Base-by-base conservation (phyloP, 2,329 filamentous ascomycete genomes). In the Alternaria conjuncta region DNA sequence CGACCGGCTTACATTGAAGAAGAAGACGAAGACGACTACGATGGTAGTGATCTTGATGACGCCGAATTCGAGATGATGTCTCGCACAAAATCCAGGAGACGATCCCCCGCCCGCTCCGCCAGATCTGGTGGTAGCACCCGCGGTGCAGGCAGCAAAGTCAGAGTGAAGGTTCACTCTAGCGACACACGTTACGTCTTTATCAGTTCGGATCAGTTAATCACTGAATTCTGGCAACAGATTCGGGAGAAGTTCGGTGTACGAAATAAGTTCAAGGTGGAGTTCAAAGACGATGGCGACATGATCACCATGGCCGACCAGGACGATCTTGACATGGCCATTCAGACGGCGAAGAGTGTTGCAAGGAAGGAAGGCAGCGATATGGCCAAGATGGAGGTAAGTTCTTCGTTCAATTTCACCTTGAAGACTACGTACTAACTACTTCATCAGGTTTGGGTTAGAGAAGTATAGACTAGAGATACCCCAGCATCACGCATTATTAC, bases 271-370 rank as follows among this genome's bases (percentile, higher is more conserved):
- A 96, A 94, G 85, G 90, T 97, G 81, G 96, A 96, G 84, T 88
- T 94, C 71, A 88, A 87, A 74, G 93, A 96, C 67, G 96, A 98
- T 71, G 91, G 93, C 70, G 95, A 98, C 75, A 95, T 97, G 92
- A 96, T 99, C 75, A 97, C 95, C 30, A 91, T 99, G 88, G 94
- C 92, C 28, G 96, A 99, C 79, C 93, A 97, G 80, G 96, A 99
- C 75, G 96, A 99, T 82, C 82, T 97, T 66, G 94, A 98, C 55
- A 92, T 97, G 89, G 89, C 93, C 26, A 86, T 98, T 57, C 86
- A 88, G 78, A 87, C 84, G 50, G 89, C 90, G 7, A 92, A 89
- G 79, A 86, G 87, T 54, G 82, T 84, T 63, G 94, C 92, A 51
- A 88, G 85, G 81, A 92, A 88, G 79, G 91, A 95, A 77, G 88